phyloP scores from a whole-genome alignment of 352 stramenopile genomes.

The Pythium rishiriense region DNA sequence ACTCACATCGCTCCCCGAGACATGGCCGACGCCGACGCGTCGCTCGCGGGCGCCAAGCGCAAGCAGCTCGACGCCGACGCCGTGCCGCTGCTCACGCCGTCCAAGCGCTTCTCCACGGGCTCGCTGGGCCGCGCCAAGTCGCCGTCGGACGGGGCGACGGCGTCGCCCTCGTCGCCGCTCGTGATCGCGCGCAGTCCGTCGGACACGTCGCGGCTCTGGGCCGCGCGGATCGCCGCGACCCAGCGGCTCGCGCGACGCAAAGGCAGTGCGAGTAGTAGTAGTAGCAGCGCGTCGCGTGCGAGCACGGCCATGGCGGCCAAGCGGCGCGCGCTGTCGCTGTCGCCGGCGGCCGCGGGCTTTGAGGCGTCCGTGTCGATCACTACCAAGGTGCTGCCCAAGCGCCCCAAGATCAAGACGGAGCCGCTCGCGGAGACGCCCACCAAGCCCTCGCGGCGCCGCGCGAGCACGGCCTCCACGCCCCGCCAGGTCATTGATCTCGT shows the following conservation, averaged over 20 bases:
- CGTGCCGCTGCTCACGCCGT: slow-evolving; percentile 4
- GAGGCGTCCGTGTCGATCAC: slow-evolving; percentile 10
- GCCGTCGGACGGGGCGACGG: background rate
- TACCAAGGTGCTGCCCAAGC: background rate
- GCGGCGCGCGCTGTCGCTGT: slow-evolving; percentile 9
- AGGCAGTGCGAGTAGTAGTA: background rate
- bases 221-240: slow-evolving; percentile 9
- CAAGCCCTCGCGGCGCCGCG: background rate
- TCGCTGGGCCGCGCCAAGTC: background rate
- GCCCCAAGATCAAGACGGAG: background rate
- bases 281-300: background rate
- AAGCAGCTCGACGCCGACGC: background rate
- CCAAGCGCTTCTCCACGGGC: background rate
- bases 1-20: no score
- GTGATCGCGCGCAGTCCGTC: slow-evolving; percentile 16
- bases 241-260: slow-evolving; percentile 6
- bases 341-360: slow-evolving; percentile 5
- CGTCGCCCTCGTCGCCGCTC: slow-evolving; percentile 1
- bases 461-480: background rate
- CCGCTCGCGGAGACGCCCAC: background rate
- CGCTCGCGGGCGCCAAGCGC: slow-evolving; percentile 8
- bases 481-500: background rate
- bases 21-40: slow-evolving; percentile 1
- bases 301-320: background rate
- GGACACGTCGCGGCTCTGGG: slow-evolving; percentile 11